Evolutionary conservation across 1,284 basidiomycete species (phyloP).

Genomic region (Volvariella volvacea): DNA sequence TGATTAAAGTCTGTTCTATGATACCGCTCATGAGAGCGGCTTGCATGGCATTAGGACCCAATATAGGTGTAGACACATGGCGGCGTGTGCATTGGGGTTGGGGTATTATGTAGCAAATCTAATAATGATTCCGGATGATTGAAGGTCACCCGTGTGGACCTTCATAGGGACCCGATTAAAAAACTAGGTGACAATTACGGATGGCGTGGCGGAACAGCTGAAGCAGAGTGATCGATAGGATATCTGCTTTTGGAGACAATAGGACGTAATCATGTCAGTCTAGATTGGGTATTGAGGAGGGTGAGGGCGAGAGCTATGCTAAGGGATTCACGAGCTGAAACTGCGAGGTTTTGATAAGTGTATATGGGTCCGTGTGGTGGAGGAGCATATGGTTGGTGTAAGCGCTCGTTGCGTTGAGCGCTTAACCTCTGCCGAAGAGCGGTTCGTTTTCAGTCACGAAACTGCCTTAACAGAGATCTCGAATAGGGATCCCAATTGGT

Average conservation of each 20-base stretch:
- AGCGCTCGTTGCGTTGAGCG: no score
- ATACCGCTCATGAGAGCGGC: no score
- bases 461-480: no score
- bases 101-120: constrained; percentile 38
- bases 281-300: constrained; percentile 42
- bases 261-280: constrained; percentile 60
- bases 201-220: not conserved
- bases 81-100: no score
- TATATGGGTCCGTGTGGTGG: no score
- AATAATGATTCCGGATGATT: constrained; percentile 47
- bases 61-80: no score
- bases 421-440: no score
- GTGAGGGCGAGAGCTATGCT: constrained; percentile 57
- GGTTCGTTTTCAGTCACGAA: no score
- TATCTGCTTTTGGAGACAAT: constrained; percentile 25
- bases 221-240: not conserved
- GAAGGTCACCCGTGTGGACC: constrained; percentile 22
- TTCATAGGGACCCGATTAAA: constrained; percentile 27
- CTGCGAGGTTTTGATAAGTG: constrained; percentile 5
- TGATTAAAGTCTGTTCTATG: no score
- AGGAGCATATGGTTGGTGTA: no score
- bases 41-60: no score
- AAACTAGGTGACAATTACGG: constrained; percentile 25
- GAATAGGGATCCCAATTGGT: no score
- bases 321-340: constrained; percentile 45